Evolutionary conservation across 495 filamentous ascomycete genomes (phyloP).

Genomic region (Tuber aestivum): DNA sequence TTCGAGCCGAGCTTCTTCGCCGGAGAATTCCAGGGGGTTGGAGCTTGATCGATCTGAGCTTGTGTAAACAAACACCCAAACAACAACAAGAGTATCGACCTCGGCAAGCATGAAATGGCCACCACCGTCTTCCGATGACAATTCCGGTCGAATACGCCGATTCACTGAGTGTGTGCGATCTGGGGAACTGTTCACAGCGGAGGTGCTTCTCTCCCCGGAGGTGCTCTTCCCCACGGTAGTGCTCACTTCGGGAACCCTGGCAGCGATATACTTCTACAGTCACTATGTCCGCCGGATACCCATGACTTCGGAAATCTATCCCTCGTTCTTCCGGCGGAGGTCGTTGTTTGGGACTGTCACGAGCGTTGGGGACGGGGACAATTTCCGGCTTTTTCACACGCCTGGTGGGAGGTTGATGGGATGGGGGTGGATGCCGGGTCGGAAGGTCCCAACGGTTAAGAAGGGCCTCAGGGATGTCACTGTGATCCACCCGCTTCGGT

Average conservation of each 20-base stretch:
- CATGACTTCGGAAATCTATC: conserved; percentile 62
- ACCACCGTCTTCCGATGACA: conserved; percentile 44
- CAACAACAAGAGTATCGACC: background rate
- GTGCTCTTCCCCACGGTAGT: conserved; percentile 62
- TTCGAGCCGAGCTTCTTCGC: background rate
- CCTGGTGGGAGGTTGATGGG: conserved; percentile 79
- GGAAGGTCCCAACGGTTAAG: conserved; percentile 62
- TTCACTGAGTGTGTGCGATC: background rate
- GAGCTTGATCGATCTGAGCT: background rate
- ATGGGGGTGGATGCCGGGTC: conserved; percentile 82
- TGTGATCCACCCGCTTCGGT: conserved; percentile 48
- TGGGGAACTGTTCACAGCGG: background rate
- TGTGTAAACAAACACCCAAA: background rate
- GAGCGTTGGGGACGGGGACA: conserved; percentile 92
- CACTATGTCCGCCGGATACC: conserved; percentile 77
- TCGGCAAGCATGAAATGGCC: conserved; percentile 53
- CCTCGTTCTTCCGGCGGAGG: conserved; percentile 61
- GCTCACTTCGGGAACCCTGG: conserved; percentile 61
- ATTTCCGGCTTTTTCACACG: conserved; percentile 88
- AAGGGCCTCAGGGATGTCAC: conserved; percentile 68
- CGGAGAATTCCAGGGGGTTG: background rate
- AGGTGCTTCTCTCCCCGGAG: conserved; percentile 43
- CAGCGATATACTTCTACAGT: conserved; percentile 58
- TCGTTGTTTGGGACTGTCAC: conserved; percentile 79
- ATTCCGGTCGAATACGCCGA: background rate